Conservation (phyloP, 2,329 filamentous ascomycete genomes). For the Furcasterigmium furcatum region DNA sequence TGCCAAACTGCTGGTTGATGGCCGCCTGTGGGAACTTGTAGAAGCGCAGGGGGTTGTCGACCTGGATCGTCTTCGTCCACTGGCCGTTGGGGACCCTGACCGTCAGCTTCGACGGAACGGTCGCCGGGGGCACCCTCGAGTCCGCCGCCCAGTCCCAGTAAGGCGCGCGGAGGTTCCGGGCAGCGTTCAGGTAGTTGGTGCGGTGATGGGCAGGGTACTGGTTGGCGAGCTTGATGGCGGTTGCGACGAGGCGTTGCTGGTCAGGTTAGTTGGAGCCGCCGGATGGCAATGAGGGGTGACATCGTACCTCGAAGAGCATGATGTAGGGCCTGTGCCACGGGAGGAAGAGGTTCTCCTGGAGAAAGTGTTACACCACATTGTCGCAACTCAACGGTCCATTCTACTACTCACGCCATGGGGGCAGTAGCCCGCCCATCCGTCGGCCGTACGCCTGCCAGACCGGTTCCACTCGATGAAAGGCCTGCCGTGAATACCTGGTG, state of each 20-base stretch:
- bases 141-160: slow-evolving; percentile 53
- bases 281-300: background rate
- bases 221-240: slow-evolving; percentile 30
- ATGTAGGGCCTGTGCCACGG: slow-evolving; percentile 57
- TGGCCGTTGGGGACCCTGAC: slow-evolving; percentile 21
- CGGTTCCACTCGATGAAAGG: slow-evolving; percentile 39
- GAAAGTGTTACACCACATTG: background rate
- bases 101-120: slow-evolving; percentile 26
- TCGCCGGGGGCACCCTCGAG: slow-evolving; percentile 37
- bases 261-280: background rate
- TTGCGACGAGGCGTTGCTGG: slow-evolving; percentile 47
- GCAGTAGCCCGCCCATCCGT: slow-evolving; percentile 15
- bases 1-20: slow-evolving; percentile 32
- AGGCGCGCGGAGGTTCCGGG: slow-evolving; percentile 41
- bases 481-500: slow-evolving; percentile 34
- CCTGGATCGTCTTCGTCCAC: slow-evolving; percentile 21
- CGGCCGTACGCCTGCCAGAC: slow-evolving; percentile 19
- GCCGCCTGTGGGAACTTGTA: slow-evolving; percentile 44
- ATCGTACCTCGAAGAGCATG: slow-evolving; percentile 48
- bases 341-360: slow-evolving; percentile 38
- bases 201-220: slow-evolving; percentile 42
- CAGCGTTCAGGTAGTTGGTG: slow-evolving; percentile 37
- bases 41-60: slow-evolving; percentile 50
- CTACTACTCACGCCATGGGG: slow-evolving; percentile 10
- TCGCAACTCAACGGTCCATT: too few relatives aligned